Conservation (phyloP, 2,329 filamentous ascomycete genomes). For the Stachybotrys chartarum region DNA sequence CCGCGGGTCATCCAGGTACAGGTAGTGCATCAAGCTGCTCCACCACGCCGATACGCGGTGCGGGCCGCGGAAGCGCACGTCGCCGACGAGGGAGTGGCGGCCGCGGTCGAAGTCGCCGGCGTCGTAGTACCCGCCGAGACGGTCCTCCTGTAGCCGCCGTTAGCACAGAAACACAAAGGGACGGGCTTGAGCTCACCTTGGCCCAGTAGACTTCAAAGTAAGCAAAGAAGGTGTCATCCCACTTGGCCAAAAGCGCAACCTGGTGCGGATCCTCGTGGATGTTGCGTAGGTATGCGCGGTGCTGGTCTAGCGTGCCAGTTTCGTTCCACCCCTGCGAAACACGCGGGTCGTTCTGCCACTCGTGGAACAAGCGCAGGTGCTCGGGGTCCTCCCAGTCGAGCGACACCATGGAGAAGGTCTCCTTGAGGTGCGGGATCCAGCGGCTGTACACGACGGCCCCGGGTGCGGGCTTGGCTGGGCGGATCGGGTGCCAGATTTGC, state of each 20-base stretch:
- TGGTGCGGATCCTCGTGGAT: constrained; percentile 67
- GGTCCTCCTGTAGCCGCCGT: constrained; percentile 36
- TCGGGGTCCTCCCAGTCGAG: constrained; percentile 58
- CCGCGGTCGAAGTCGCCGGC: constrained; percentile 51
- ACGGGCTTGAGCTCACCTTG: constrained; percentile 30
- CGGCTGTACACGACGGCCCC: constrained; percentile 70
- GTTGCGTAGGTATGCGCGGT: constrained; percentile 62
- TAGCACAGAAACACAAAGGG: too few species aligned
- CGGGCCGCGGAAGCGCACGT: constrained; percentile 51
- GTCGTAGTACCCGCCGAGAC: constrained; percentile 48
- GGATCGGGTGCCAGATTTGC: constrained; percentile 62
- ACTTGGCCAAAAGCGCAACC: constrained; percentile 61
- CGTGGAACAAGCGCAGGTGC: constrained; percentile 66
- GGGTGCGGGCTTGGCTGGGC: constrained; percentile 63
- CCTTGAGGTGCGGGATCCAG: constrained; percentile 67
- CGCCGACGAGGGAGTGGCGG: constrained; percentile 51
- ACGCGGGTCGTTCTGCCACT: constrained; percentile 78
- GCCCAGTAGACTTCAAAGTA: constrained; percentile 82
- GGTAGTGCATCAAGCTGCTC: constrained; percentile 55
- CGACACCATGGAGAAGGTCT: constrained; percentile 72
- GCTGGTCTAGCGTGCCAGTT: constrained; percentile 67
- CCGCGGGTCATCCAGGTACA: constrained; percentile 54
- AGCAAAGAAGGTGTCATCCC: constrained; percentile 63
- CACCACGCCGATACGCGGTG: constrained; percentile 56
- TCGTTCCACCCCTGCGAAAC: constrained; percentile 77